Percentiles rank a stretch among this genome's conserved stretches.
Evolutionary conservation across 306 rosid species (phyloP).

Genomic region (Comarum palustre): DNA sequence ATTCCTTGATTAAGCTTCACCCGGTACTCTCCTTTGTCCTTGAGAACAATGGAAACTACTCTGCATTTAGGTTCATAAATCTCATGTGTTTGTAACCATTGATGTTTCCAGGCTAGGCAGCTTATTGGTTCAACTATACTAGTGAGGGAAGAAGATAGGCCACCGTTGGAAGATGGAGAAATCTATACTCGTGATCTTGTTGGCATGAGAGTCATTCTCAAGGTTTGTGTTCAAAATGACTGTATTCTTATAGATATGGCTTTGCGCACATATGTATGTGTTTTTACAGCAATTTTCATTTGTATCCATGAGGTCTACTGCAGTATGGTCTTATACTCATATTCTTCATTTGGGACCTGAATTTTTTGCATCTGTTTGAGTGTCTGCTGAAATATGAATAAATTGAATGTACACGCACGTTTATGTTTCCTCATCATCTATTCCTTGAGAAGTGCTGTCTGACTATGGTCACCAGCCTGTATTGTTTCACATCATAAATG

Average conservation of each 20-base stretch:
- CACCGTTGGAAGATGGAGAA: constrained; percentile 80
- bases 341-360: neutral
- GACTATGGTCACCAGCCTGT: neutral
- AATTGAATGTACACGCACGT: neutral
- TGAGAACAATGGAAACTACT: neutral
- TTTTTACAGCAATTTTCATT: neutral
- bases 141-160: constrained; percentile 82
- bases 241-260: neutral
- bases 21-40: neutral
- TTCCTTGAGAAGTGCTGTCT: neutral
- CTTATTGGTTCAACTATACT: constrained; percentile 82
- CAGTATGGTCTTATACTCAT: neutral
- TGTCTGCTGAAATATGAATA: neutral
- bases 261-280: neutral
- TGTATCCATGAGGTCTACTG: neutral
- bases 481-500: constrained; percentile 25
- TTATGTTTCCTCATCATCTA: neutral
- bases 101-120: constrained; percentile 68
- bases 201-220: constrained; percentile 80
- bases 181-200: constrained; percentile 79
- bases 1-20: neutral
- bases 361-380: neutral
- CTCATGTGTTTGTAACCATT: constrained; percentile 20
- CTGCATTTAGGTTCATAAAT: neutral
- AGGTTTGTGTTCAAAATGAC: constrained; percentile 45